A percentile compares a stretch with the other conserved stretches of the same genome.
phyloP scores from a whole-genome alignment of 345 rosid genomes.

The Viola odorata region DNA sequence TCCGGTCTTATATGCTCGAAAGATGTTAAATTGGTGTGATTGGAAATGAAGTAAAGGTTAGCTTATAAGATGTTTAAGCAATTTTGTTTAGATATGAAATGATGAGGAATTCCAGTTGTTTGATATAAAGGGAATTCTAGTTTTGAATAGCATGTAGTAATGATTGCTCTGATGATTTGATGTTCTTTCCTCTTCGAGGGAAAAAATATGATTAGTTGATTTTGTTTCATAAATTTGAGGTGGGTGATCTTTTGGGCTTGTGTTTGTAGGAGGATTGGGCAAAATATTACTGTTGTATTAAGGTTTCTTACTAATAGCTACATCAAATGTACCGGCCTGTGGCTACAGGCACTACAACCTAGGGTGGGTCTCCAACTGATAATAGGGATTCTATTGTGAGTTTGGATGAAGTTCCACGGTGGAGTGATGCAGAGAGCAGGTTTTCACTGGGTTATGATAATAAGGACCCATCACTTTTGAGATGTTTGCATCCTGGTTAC shows the following conservation, averaged over 20 bases:
- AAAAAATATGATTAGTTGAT: background rate
- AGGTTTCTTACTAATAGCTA: slow-evolving; percentile 20
- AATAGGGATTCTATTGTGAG: slow-evolving; percentile 64
- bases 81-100: background rate
- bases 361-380: slow-evolving; percentile 27
- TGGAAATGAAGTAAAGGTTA: background rate
- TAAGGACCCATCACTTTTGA: slow-evolving; percentile 54
- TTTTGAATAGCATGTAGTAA: background rate
- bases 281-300: slow-evolving; percentile 1
- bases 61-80: background rate
- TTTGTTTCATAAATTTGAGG: slow-evolving; percentile 5
- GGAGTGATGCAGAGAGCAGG: slow-evolving; percentile 81
- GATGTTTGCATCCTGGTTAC: too few relatives aligned
- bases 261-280: too few relatives aligned
- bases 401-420: slow-evolving; percentile 82
- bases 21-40: too few relatives aligned
- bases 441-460: slow-evolving; percentile 44
- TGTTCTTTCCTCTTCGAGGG: slow-evolving; percentile 12
- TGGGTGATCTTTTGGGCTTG: background rate
- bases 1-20: background rate
- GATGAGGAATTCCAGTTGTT: background rate
- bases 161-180: background rate
- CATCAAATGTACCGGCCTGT: slow-evolving; percentile 58
- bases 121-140: background rate
- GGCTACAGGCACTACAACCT: slow-evolving; percentile 39